Conservation (phyloP, 2,329 filamentous ascomycete species). For the Aureobasidium leucospermi region DNA sequence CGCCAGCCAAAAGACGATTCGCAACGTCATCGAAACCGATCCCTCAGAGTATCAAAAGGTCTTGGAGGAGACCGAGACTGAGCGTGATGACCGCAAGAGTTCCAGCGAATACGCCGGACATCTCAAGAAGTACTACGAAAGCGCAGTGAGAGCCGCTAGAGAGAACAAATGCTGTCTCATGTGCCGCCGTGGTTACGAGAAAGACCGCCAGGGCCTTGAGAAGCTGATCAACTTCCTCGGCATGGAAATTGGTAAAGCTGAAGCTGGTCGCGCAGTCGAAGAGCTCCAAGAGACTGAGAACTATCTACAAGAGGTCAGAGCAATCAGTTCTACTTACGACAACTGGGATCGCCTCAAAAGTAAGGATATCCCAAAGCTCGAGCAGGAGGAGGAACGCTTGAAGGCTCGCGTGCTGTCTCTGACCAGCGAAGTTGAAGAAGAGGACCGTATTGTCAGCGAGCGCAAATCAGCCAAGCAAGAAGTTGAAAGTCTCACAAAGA, state of each 20-base stretch:
- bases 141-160: constrained; percentile 59
- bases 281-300: constrained; percentile 56
- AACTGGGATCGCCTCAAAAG: constrained; percentile 61
- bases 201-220: constrained; percentile 51
- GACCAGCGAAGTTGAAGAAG: constrained; percentile 44
- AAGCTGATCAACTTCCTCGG: constrained; percentile 61
- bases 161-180: constrained; percentile 67
- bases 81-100: constrained; percentile 58
- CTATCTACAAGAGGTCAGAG: constrained; percentile 53
- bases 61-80: constrained; percentile 44
- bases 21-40: constrained; percentile 46
- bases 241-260: constrained; percentile 33
- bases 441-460: constrained; percentile 60
- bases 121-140: constrained; percentile 47
- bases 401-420: constrained; percentile 31
- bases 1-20: constrained; percentile 51
- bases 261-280: constrained; percentile 42
- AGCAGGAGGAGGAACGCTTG: constrained; percentile 54
- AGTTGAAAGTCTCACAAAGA: constrained; percentile 67
- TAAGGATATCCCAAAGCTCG: constrained; percentile 62
- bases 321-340: constrained; percentile 49
- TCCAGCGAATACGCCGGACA: constrained; percentile 50
- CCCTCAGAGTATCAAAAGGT: constrained; percentile 45
- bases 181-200: constrained; percentile 62
- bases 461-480: constrained; percentile 60